Base-by-base conservation (phyloP, 2,329 filamentous ascomycete genomes). In the Xylaria digitata region DNA sequence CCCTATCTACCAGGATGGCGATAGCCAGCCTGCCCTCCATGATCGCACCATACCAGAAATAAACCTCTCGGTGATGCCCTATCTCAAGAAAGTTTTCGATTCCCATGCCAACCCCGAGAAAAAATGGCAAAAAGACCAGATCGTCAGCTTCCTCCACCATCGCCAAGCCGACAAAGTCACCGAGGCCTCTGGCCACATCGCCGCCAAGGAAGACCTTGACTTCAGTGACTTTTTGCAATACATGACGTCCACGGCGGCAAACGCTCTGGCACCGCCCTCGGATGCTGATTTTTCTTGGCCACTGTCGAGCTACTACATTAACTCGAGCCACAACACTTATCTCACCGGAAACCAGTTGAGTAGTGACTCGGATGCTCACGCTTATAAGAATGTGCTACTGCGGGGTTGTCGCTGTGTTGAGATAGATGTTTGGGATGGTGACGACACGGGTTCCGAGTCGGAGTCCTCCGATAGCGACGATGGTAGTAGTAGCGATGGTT, bases 251-350 rank as follows among this genome's bases (percentile, higher is more conserved):
- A 68, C 81, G 2, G 80, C 81, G 13, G 79, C 82, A 62, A 80
- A 82, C 48, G 78, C 80, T 42, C 79, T 81, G 19, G 80, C 78
- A 0, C 82, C 83, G 1, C 78, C 78, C 21, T 73, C 75, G 26
- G 69, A 79, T 2, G 76, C 82, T 61, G 85, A 88, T 62, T 85
- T 96, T 62, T 87, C 93, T 58, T 91, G 89, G 74, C 94, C 94
- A 0, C 82, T 97, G 69, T 92, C 93, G 66, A 94, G 93, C 80
- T 97, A 97, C 80, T 97, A 93, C 80, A 93, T 97, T 77, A 96
- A 91, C 69, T 97, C 93, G 73, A 97, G 94, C 63, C 94, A 97
- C 84, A 97, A 97, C 80, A 97, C 94, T 0, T 97, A 97, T 73
- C 87, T 97, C 23, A 88, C 94, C 1, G 94, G 94, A 26, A 92